These are phyloP conservation scores for Daldinia loculata DNA, from an alignment of 495 filamentous ascomycete species.

Conservation along the genomic window DNA sequence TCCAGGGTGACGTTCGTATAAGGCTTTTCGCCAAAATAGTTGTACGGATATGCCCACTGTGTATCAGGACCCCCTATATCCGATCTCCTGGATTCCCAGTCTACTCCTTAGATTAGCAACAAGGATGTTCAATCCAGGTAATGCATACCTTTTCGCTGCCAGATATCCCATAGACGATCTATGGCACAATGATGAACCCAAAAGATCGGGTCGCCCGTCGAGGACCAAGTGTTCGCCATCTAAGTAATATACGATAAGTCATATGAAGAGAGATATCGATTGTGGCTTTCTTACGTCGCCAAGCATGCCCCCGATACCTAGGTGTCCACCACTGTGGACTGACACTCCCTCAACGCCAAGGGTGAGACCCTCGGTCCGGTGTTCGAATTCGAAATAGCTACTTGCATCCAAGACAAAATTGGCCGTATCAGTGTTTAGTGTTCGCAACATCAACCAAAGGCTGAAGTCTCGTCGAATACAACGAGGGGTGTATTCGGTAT, in stretches of 20 bases:
- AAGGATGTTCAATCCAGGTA: not conserved
- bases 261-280: slow-evolving; percentile 7
- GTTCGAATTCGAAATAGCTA: slow-evolving; percentile 32
- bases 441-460: slow-evolving; percentile 23
- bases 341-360: slow-evolving; percentile 25
- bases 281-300: slow-evolving; percentile 35
- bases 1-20: slow-evolving; percentile 52
- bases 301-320: slow-evolving; percentile 41
- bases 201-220: slow-evolving; percentile 60
- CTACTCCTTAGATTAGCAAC: slow-evolving; percentile 10
- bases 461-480: slow-evolving; percentile 51
- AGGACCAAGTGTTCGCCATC: slow-evolving; percentile 44
- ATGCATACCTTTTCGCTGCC: slow-evolving; percentile 54
- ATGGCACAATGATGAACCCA: slow-evolving; percentile 62
- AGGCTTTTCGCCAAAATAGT: slow-evolving; percentile 45
- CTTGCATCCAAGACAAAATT: slow-evolving; percentile 21
- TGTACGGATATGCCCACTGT: slow-evolving; percentile 46
- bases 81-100: slow-evolving; percentile 32
- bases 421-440: slow-evolving; percentile 13
- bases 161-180: slow-evolving; percentile 61
- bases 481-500: slow-evolving; percentile 42
- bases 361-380: slow-evolving; percentile 33
- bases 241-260: slow-evolving; percentile 10
- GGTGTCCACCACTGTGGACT: slow-evolving; percentile 37
- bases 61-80: slow-evolving; percentile 51